Percentiles rank a stretch among this genome's conserved stretches.
These are phyloP conservation scores for Cercospora zeae-maydis DNA, from an alignment of 2,329 filamentous ascomycete genomes.

Conservation along the genomic window DNA sequence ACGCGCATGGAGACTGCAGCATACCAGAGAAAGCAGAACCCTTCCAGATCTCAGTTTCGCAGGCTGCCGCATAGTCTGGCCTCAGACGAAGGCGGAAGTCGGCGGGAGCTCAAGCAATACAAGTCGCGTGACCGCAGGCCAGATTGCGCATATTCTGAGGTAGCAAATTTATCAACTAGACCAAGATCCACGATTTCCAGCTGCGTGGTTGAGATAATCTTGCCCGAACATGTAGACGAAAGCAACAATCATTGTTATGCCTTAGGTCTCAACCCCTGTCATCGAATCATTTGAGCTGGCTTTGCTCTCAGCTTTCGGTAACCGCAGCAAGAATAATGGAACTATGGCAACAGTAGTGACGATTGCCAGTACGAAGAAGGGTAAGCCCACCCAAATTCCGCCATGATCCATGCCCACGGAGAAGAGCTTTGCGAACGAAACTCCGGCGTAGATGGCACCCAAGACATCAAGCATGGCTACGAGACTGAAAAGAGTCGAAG, in stretches of 20 bases:
- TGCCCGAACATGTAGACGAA: background rate
- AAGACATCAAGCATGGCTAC: background rate
- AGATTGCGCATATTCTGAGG: too few relatives aligned
- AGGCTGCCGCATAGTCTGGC: background rate
- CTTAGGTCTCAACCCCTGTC: background rate
- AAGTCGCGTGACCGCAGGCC: too few relatives aligned
- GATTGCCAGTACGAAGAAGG: background rate
- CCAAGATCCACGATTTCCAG: background rate
- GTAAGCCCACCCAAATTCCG: background rate
- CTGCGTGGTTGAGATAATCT: background rate
- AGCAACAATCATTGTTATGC: background rate
- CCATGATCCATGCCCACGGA: background rate
- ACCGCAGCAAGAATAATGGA: background rate
- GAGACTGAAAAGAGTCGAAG: background rate
- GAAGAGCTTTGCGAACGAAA: background rate
- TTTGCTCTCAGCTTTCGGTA: background rate
- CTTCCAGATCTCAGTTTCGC: slow-evolving; percentile 10
- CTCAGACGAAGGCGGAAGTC: background rate
- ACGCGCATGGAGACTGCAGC: slow-evolving; percentile 28
- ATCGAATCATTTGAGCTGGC: background rate
- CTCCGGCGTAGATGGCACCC: background rate
- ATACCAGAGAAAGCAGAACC: slow-evolving; percentile 11
- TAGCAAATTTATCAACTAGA: background rate
- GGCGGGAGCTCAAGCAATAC: background rate
- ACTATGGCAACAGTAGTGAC: background rate